Percentiles rank a stretch among this genome's conserved stretches.
Evolutionary conservation across 2,329 filamentous ascomycete species (phyloP).

Genomic region (Rutstroemia sp.): DNA sequence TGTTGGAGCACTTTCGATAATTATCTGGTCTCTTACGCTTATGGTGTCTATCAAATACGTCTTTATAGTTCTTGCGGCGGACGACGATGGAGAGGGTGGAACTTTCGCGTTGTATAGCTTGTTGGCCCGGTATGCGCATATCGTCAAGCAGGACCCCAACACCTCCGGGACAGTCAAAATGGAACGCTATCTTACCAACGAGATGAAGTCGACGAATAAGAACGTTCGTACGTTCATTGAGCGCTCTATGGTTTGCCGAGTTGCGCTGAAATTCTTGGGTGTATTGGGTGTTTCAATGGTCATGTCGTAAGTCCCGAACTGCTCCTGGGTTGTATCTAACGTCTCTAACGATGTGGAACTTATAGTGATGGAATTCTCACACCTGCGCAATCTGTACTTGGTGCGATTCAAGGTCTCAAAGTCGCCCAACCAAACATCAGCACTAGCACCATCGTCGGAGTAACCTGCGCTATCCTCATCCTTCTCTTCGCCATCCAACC

Average conservation of each 20-base stretch:
- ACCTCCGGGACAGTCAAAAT: constrained; percentile 49
- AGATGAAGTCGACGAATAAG: constrained; percentile 45
- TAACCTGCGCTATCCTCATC: constrained; percentile 57
- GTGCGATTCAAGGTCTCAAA: constrained; percentile 56
- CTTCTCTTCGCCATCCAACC: constrained; percentile 58
- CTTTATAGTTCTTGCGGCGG: constrained; percentile 56
- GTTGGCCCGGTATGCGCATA: constrained; percentile 53
- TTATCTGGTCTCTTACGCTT: constrained; percentile 61
- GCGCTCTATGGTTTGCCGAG: constrained; percentile 42
- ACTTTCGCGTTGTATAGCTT: constrained; percentile 62
- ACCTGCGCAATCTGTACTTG: constrained; percentile 62
- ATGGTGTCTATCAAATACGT: constrained; percentile 66
- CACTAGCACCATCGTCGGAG: constrained; percentile 53
- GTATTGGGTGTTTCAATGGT: constrained; percentile 62
- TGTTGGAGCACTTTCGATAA: constrained; percentile 57
- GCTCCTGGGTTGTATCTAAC: not conserved
- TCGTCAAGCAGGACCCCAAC: constrained; percentile 51
- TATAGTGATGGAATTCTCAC: constrained; percentile 54
- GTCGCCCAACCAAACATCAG: constrained; percentile 51
- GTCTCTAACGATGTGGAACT: constrained; percentile 2
- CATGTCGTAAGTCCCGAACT: constrained; percentile 35
- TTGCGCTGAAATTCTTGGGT: constrained; percentile 51
- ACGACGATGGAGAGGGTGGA: constrained; percentile 65
- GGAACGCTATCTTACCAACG: constrained; percentile 49
- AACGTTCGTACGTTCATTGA: constrained; percentile 51